phyloP scores from a whole-genome alignment of 768 basidiomycete species.

The Podaxis sp. region DNA sequence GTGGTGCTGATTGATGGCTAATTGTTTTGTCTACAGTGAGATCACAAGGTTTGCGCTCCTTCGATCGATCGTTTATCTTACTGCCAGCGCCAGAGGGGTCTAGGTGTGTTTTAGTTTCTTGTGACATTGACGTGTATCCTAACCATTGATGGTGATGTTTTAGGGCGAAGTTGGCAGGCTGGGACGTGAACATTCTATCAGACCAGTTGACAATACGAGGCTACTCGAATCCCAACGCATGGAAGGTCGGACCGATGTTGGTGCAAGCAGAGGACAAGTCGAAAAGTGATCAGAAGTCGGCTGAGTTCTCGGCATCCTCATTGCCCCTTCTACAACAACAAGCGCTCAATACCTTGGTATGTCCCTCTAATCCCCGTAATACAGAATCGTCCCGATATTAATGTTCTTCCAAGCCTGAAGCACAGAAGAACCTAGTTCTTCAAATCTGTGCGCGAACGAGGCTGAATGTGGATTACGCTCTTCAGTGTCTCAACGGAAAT shows the following conservation, averaged over 20 bases:
- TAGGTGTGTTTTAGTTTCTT: slow-evolving; percentile 52
- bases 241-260: slow-evolving; percentile 71
- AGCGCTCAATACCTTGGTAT: slow-evolving; percentile 56
- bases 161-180: slow-evolving; percentile 79
- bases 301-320: slow-evolving; percentile 27
- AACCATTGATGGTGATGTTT: slow-evolving; percentile 12
- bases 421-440: slow-evolving; percentile 68
- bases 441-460: slow-evolving; percentile 73
- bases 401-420: slow-evolving; percentile 51
- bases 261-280: slow-evolving; percentile 55
- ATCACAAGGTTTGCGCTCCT: slow-evolving; percentile 79
- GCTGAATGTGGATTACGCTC: slow-evolving; percentile 75
- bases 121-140: slow-evolving; percentile 14
- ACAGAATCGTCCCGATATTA: slow-evolving; percentile 4
- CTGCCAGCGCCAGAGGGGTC: slow-evolving; percentile 80
- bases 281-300: slow-evolving; percentile 21
- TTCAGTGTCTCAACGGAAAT: slow-evolving; percentile 85
- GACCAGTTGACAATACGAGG: slow-evolving; percentile 82
- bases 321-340: slow-evolving; percentile 49
- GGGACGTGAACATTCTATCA: slow-evolving; percentile 88
- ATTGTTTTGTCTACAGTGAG: slow-evolving; percentile 27
- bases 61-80: slow-evolving; percentile 90
- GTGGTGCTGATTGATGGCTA: slow-evolving; percentile 1
- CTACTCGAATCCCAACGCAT: slow-evolving; percentile 83
- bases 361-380: slow-evolving; percentile 25